Base-by-base conservation (phyloP, 345 rosid genomes). In the Murraya paniculata region DNA sequence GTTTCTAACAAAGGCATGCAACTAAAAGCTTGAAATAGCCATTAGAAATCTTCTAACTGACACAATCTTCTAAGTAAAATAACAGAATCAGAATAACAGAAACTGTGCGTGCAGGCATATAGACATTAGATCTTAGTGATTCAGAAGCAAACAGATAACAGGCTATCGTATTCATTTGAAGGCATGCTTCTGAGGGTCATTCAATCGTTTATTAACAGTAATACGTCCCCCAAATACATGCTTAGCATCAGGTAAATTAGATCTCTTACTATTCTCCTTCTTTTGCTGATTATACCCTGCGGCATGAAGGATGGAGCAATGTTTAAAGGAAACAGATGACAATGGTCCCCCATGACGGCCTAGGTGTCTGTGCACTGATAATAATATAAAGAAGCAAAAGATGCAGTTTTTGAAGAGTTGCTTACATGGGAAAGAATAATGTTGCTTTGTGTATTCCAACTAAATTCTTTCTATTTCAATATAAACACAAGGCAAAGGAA, bases 321-420 rank as follows among this genome's bases (percentile, higher is more conserved):
- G 69, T 68, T 57, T 68, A 58, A 71, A 22, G 81, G 24, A 74
- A 78, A 62, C 79, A 50, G 64, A 72, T 36, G 36, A 71, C 9
- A 36, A 73, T 69, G 81, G 81, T 74, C 79, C 80, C 80, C 79
- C 81, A 39, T 60, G 66, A 72, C 25, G 55, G 30, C 55, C 48
- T 18, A 45, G 72, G 31, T 11, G 9, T 55, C 31, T 38, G 8
- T 36, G 33, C 5, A 16, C 30, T 10, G 4, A 64, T 41, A 71
- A 55, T 25, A 64, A 33, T 19, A 33, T 30, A 64, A 31, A 70
- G 70, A 77, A 57, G 68, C 69, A 39, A 73, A 31, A 27, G 59
- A 13, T 45, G 18, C 55, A 11, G 28, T 30, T 45, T 33, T 50
- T 59, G n/a, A n/a, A n/a, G n/a, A n/a, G n/a, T n/a, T n/a, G 33